A percentile compares a stretch with the other conserved stretches of the same genome.
These are phyloP conservation scores for Leccinum ochraceum DNA, from an alignment of 768 basidiomycete species.

Conservation along the genomic window DNA sequence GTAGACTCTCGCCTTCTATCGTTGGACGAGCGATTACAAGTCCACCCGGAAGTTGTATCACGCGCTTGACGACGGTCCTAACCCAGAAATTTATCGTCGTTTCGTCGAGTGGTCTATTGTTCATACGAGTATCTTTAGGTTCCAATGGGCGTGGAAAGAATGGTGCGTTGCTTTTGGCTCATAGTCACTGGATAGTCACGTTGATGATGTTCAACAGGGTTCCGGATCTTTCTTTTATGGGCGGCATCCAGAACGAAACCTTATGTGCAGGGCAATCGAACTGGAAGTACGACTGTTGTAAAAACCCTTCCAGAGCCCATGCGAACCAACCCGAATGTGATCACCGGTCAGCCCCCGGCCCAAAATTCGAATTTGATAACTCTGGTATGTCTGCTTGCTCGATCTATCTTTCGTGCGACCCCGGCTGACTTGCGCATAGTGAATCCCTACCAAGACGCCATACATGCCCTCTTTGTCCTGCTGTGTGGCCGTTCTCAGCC, in stretches of 20 bases:
- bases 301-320: conserved; percentile 85
- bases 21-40: conserved; percentile 96
- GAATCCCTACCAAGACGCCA: conserved; percentile 74
- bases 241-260: conserved; percentile 79
- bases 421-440: conserved; percentile 41
- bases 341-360: conserved; percentile 72
- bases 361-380: conserved; percentile 83
- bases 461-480: conserved; percentile 71
- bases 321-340: conserved; percentile 53
- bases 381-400: conserved; percentile 47
- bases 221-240: conserved; percentile 58
- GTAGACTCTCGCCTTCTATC: conserved; percentile 89
- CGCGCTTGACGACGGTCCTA: conserved; percentile 79
- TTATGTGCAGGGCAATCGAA: conserved; percentile 85
- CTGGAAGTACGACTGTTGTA: conserved; percentile 91
- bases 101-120: conserved; percentile 95
- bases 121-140: conserved; percentile 92
- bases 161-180: conserved; percentile 56
- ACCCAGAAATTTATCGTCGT: conserved; percentile 77
- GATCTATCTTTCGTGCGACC: not conserved
- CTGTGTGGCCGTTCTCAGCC: conserved; percentile 78
- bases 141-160: conserved; percentile 99
- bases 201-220: conserved; percentile 55
- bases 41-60: conserved; percentile 71
- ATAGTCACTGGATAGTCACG: not conserved